phyloP scores from a whole-genome alignment of 2,329 filamentous ascomycete genomes.

The Sporothrix sp. region DNA sequence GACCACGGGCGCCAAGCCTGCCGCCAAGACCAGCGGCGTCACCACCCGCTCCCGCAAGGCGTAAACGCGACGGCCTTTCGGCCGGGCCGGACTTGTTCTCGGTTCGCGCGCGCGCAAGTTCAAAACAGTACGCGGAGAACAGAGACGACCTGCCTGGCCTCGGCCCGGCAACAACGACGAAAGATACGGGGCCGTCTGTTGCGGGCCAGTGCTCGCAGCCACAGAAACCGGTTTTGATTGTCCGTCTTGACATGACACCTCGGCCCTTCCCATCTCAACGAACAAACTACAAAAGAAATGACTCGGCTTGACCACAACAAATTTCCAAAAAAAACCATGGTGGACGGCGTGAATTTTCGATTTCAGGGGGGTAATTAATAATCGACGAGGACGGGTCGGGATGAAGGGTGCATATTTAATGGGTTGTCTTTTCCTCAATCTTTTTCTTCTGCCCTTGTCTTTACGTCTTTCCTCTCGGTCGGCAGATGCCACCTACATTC shows the following conservation, averaged over 20 bases:
- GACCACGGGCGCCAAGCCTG: constrained; percentile 45
- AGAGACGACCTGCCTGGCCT: too few species aligned
- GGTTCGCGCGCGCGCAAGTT: background rate
- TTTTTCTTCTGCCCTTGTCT: background rate
- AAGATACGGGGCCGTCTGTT: background rate
- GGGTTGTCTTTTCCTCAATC: background rate
- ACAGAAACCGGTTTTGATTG: too few species aligned
- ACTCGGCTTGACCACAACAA: too few species aligned
- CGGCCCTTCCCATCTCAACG: constrained; percentile 1
- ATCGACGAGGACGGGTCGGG: background rate
- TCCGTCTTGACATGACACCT: too few species aligned
- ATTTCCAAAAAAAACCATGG: background rate
- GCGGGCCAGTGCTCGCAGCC: constrained; percentile 9
- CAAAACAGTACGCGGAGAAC: background rate
- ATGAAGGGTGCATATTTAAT: background rate
- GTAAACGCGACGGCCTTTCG: constrained; percentile 26
- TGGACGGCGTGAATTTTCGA: constrained; percentile 11
- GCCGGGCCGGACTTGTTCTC: background rate
- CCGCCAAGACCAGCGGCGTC: constrained; percentile 27
- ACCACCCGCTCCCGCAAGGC: constrained; percentile 63
- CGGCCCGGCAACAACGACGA: background rate
- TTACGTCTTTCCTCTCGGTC: background rate
- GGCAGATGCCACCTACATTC: background rate
- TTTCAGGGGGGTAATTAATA: too few species aligned
- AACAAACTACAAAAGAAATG: background rate